Evolutionary conservation across 2,329 filamentous ascomycete genomes (phyloP).

Genomic region (Lizonia empirigonia): DNA sequence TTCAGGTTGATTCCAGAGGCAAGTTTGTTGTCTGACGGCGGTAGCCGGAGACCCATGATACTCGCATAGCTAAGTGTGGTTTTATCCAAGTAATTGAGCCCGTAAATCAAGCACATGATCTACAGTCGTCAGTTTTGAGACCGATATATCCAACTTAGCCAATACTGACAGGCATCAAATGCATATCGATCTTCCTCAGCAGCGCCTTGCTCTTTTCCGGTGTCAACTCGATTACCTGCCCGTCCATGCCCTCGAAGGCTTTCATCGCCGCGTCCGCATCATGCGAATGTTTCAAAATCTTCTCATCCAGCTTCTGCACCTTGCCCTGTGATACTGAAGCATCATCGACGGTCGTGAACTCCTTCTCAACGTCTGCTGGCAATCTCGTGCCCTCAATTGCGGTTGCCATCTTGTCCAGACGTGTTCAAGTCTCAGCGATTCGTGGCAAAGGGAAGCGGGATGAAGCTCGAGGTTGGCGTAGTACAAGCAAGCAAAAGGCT

Average conservation of each 20-base stretch:
- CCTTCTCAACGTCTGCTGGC: slow-evolving; percentile 26
- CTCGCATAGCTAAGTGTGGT: slow-evolving; percentile 60
- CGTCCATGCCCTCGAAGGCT: slow-evolving; percentile 57
- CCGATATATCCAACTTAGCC: too few species aligned
- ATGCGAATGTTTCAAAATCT: slow-evolving; percentile 55
- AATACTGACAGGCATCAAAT: slow-evolving; percentile 59
- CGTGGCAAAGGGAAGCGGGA: background rate
- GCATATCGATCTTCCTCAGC: slow-evolving; percentile 66
- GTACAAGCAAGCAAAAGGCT: slow-evolving; percentile 11
- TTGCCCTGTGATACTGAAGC: slow-evolving; percentile 13
- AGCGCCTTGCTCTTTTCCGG: slow-evolving; percentile 64
- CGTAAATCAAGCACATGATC: slow-evolving; percentile 63
- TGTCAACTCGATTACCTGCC: slow-evolving; percentile 60
- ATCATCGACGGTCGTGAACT: slow-evolving; percentile 14
- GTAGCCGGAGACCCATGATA: slow-evolving; percentile 55
- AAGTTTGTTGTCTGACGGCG: slow-evolving; percentile 35
- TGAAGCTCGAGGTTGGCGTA: background rate
- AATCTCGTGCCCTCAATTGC: slow-evolving; percentile 3
- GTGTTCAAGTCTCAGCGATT: background rate
- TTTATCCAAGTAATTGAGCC: slow-evolving; percentile 68
- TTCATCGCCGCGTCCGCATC: slow-evolving; percentile 67
- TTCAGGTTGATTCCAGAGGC: slow-evolving; percentile 52
- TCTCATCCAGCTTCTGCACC: slow-evolving; percentile 29
- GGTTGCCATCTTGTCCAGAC: slow-evolving; percentile 13
- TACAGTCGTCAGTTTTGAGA: slow-evolving; percentile 19